Conservation (phyloP, 2,329 filamentous ascomycete genomes). For the Aspergillus sp. region DNA sequence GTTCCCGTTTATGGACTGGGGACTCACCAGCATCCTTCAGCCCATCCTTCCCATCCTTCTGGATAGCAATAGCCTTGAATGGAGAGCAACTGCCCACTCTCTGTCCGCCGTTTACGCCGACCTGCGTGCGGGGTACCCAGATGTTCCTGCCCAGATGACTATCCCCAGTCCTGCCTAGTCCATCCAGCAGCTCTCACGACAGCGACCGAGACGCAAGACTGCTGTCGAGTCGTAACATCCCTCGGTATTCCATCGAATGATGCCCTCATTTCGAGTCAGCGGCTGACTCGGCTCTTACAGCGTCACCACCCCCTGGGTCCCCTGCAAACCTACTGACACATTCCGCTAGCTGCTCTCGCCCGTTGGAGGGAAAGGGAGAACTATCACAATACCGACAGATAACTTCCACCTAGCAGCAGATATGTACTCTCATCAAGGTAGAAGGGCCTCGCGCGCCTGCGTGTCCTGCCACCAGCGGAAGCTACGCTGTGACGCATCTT, state of each 20-base stretch:
- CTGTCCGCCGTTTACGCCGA: not conserved
- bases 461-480: not conserved
- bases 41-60: not conserved
- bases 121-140: not conserved
- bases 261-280: not conserved
- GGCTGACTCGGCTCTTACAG: not conserved
- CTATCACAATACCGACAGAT: not conserved
- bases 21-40: not conserved
- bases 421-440: not conserved
- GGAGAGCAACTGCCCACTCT: too few relatives aligned
- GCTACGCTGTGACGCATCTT: not conserved
- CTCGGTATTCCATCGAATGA: not conserved
- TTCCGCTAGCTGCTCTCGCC: not conserved
- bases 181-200: not conserved
- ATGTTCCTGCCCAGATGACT: not conserved
- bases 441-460: not conserved
- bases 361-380: not conserved
- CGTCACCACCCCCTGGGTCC: not conserved
- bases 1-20: too few relatives aligned
- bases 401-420: too few relatives aligned
- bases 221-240: not conserved
- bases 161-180: not conserved
- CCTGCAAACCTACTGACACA: not conserved
- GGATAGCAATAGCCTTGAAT: not conserved
- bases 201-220: not conserved